A percentile compares a stretch with the other conserved stretches of the same genome.
These are phyloP conservation scores for Staphylotrichum longicolle DNA, from an alignment of 495 filamentous ascomycete genomes.

Conservation along the genomic window DNA sequence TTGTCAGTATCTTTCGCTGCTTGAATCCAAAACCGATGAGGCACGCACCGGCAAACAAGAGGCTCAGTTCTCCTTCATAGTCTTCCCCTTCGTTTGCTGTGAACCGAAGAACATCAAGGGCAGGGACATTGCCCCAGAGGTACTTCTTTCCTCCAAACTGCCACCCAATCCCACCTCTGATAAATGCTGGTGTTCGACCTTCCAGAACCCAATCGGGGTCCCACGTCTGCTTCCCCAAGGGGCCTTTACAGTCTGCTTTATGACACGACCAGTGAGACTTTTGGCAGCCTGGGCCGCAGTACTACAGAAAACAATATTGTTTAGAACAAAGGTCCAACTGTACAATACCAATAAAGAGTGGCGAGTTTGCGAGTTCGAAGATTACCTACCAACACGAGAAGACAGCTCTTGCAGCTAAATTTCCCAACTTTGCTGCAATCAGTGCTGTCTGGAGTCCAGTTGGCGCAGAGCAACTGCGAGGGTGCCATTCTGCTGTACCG, in stretches of 20 bases:
- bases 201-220: neutral
- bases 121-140: conserved; percentile 5
- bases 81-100: neutral
- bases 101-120: neutral
- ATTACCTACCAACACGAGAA: too few species aligned
- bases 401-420: too few species aligned
- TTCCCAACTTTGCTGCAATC: neutral
- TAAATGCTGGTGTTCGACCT: neutral
- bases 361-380: too few species aligned
- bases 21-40: neutral
- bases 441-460: neutral
- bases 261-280: conserved; percentile 32
- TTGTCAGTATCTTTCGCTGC: too few species aligned
- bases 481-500: neutral
- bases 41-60: conserved; percentile 5
- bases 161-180: neutral
- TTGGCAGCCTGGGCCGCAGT: conserved; percentile 43
- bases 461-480: neutral
- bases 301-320: conserved; percentile 12
- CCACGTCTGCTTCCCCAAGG: conserved; percentile 25
- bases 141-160: neutral
- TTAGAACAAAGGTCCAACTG: neutral
- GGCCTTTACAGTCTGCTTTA: conserved; percentile 39
- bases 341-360: neutral
- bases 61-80: neutral